Conservation (phyloP, 106 monocot species). For the Iris macrosiphon region DNA sequence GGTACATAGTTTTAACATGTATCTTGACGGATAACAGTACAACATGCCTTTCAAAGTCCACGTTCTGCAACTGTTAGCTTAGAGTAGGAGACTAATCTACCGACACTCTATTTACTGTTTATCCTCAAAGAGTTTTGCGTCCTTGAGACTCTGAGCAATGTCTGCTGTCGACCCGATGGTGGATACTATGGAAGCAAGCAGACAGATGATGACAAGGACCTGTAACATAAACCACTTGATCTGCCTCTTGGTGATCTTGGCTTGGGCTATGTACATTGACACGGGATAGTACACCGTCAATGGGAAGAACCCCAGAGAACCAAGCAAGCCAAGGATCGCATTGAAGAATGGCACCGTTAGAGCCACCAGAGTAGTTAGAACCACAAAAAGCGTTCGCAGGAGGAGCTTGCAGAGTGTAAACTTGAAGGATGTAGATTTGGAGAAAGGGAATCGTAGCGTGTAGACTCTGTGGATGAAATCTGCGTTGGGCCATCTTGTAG, state of each 20-base stretch:
- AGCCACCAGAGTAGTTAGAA: slow-evolving; percentile 7
- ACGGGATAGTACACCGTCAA: slow-evolving; percentile 29
- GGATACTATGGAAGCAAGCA: slow-evolving; percentile 10
- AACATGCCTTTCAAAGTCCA: too few species aligned
- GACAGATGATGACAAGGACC: slow-evolving; percentile 9
- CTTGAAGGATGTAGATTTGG: slow-evolving; percentile 6
- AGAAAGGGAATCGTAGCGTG: slow-evolving; percentile 1
- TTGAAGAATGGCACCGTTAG: slow-evolving; percentile 37
- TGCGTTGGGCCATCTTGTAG: slow-evolving; percentile 21
- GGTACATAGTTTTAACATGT: too few species aligned
- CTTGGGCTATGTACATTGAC: slow-evolving; percentile 17
- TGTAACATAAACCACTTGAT: slow-evolving; percentile 16
- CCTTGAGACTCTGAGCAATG: slow-evolving; percentile 10
- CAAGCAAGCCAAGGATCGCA: slow-evolving; percentile 20
- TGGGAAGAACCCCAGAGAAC: slow-evolving; percentile 29
- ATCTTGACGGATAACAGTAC: too few species aligned
- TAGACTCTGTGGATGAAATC: slow-evolving; percentile 20
- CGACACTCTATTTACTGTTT: too few species aligned
- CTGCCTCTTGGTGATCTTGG: slow-evolving; percentile 12
- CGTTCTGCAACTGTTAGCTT: too few species aligned
- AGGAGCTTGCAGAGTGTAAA: slow-evolving; percentile 27
- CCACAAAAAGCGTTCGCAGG: slow-evolving; percentile 14
- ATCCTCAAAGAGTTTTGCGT: slow-evolving; percentile 15
- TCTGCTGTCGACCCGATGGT: slow-evolving; percentile 21
- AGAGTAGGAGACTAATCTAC: too few species aligned